Conservation (phyloP, 1,284 basidiomycete species). For the Rhodotorula sp. region DNA sequence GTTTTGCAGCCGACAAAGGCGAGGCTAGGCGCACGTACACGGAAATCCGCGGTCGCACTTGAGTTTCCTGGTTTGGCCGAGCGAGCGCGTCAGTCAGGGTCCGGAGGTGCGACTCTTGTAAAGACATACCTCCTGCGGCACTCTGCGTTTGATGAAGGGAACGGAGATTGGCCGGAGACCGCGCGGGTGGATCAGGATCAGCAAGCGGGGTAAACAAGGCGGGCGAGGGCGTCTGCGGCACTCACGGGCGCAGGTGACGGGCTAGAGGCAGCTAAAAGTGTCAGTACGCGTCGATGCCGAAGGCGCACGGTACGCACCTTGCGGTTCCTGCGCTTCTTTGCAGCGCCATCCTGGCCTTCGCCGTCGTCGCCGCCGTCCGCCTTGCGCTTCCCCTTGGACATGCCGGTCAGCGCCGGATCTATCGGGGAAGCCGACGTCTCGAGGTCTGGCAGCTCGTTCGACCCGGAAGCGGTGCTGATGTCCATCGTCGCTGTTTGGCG, state of each 20-base stretch:
- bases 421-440: slow-evolving; percentile 1
- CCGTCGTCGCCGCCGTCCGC: slow-evolving; percentile 15
- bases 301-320: slow-evolving; percentile 2
- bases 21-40: slow-evolving; percentile 7
- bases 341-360: background rate
- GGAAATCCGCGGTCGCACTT: slow-evolving; percentile 34
- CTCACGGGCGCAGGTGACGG: slow-evolving; percentile 36
- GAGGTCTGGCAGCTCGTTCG: background rate
- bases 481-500: background rate
- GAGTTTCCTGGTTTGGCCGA: slow-evolving; percentile 8
- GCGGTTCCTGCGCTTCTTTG: slow-evolving; percentile 22
- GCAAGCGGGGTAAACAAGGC: background rate
- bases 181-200: background rate
- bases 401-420: background rate
- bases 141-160: background rate
- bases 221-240: background rate
- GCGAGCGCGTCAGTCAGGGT: background rate
- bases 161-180: background rate
- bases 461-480: background rate
- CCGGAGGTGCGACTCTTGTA: too few relatives aligned
- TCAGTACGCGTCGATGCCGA: background rate
- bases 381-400: slow-evolving; percentile 13
- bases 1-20: background rate
- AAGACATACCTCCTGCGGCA: background rate
- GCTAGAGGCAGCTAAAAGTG: slow-evolving; percentile 1